Percentiles rank a stretch among this genome's conserved stretches.
These are phyloP conservation scores for Paecilomyces niveus DNA, from an alignment of 2,329 filamentous ascomycete species.

Conservation along the genomic window DNA sequence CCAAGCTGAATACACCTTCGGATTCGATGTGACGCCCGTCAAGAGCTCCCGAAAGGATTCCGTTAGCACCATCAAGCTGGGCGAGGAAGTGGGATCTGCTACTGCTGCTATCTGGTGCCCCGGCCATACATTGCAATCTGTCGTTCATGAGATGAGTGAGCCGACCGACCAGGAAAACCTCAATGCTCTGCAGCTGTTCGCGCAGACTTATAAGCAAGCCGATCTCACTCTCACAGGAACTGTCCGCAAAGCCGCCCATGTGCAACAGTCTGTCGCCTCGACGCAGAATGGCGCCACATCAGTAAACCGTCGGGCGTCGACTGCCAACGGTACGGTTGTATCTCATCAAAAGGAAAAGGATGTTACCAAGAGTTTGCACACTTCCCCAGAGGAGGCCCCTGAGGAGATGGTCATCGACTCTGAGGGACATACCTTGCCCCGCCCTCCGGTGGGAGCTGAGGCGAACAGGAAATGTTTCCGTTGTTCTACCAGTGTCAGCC, in stretches of 20 bases:
- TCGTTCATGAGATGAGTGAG: slow-evolving; percentile 74
- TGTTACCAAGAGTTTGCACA: slow-evolving; percentile 11
- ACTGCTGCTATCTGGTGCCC: slow-evolving; percentile 88
- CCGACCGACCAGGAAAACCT: slow-evolving; percentile 61
- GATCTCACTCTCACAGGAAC: slow-evolving; percentile 86
- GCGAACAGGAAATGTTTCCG: slow-evolving; percentile 29
- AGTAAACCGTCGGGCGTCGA: slow-evolving; percentile 51
- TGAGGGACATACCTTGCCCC: slow-evolving; percentile 15
- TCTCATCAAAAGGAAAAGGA: slow-evolving; percentile 23
- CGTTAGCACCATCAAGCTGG: slow-evolving; percentile 70
- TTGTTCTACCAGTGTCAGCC: slow-evolving; percentile 35
- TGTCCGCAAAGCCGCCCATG: slow-evolving; percentile 79
- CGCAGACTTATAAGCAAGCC: slow-evolving; percentile 87
- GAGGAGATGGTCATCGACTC: slow-evolving; percentile 27
- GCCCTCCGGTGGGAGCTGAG: slow-evolving; percentile 10
- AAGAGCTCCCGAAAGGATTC: slow-evolving; percentile 83
- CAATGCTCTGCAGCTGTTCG: slow-evolving; percentile 79
- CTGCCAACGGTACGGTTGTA: slow-evolving; percentile 34
- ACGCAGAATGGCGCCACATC: slow-evolving; percentile 20
- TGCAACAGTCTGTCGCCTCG: slow-evolving; percentile 33
- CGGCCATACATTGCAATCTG: slow-evolving; percentile 69
- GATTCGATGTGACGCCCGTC: slow-evolving; percentile 83
- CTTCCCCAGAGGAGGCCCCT: slow-evolving; percentile 13
- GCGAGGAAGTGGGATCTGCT: slow-evolving; percentile 74
- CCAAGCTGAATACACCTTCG: slow-evolving; percentile 72